Conservation (phyloP, 2,329 filamentous ascomycete species). For the Chaetomium olivaceum region DNA sequence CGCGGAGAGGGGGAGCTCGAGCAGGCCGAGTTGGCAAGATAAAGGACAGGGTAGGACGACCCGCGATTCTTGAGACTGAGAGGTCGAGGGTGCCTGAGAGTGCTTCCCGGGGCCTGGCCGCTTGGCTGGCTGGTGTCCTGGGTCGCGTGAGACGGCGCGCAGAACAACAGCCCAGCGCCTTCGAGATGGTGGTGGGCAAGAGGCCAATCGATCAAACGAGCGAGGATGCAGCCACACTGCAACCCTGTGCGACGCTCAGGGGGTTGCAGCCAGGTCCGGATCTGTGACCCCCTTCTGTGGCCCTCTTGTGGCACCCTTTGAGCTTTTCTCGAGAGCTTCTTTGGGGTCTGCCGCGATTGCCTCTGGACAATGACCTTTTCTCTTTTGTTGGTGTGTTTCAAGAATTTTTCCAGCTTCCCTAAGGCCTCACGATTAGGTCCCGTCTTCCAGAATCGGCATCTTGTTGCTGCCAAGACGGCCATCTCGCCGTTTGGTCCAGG, state of each 20-base stretch:
- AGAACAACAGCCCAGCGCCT: background rate
- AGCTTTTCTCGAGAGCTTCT: background rate
- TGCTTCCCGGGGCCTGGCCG: background rate
- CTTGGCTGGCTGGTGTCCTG: background rate
- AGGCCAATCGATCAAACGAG: slow-evolving; percentile 4
- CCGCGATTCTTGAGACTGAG: background rate
- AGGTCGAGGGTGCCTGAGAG: background rate
- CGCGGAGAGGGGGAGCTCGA: background rate
- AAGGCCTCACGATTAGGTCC: slow-evolving; percentile 4
- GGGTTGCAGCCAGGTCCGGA: background rate
- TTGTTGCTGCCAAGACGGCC: slow-evolving; percentile 1
- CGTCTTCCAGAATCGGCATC: background rate
- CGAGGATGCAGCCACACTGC: slow-evolving; percentile 8
- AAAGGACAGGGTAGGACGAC: background rate
- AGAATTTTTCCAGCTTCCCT: background rate
- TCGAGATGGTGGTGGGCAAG: background rate
- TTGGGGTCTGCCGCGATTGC: background rate
- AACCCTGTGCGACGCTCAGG: slow-evolving; percentile 13
- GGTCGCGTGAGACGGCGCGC: background rate
- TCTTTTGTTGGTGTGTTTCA: background rate
- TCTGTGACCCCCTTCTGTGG: background rate
- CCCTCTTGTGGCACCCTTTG: background rate
- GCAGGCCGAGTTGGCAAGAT: background rate
- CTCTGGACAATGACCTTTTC: background rate
- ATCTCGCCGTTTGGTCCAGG: slow-evolving; percentile 3